Conservation (phyloP, 2,329 filamentous ascomycete species). For the Trichoderma breve region DNA sequence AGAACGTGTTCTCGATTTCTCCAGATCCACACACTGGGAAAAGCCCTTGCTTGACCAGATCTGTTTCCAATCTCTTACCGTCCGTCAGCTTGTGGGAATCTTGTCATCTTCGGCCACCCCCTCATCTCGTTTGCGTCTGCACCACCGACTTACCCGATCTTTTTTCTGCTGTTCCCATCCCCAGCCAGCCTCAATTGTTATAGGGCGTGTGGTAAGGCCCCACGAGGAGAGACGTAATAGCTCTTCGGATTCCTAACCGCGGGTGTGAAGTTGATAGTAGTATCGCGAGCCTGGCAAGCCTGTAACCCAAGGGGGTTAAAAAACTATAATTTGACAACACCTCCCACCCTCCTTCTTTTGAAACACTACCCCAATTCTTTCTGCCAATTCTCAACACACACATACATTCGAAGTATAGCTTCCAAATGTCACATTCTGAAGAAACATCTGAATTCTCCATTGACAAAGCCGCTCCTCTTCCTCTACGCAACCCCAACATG, state of each 20-base stretch:
- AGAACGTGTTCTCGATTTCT: constrained; percentile 21
- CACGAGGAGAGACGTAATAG: constrained; percentile 3
- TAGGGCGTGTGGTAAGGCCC: background rate
- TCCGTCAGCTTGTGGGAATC: background rate
- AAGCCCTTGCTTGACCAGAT: constrained; percentile 15
- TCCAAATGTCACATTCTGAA: constrained; percentile 31
- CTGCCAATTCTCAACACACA: background rate
- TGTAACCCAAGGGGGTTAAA: background rate
- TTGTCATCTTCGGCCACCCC: background rate
- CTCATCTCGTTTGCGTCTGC: constrained; percentile 17
- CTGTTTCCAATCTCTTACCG: constrained; percentile 1
- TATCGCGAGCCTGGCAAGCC: background rate
- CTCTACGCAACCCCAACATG: constrained; percentile 31
- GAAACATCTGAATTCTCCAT: constrained; percentile 37
- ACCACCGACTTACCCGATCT: constrained; percentile 9
- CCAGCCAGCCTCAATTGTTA: constrained; percentile 1
- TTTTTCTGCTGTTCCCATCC: background rate
- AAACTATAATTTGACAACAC: constrained; percentile 14
- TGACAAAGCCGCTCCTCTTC: constrained; percentile 31
- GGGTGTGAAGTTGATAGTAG: background rate
- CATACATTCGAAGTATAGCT: background rate
- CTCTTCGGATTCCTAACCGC: background rate
- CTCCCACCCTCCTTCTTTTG: constrained; percentile 2
- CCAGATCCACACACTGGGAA: constrained; percentile 10
- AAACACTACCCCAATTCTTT: background rate